Evolutionary conservation across 345 rosid species (phyloP).

Genomic region (Populus pruinosa): DNA sequence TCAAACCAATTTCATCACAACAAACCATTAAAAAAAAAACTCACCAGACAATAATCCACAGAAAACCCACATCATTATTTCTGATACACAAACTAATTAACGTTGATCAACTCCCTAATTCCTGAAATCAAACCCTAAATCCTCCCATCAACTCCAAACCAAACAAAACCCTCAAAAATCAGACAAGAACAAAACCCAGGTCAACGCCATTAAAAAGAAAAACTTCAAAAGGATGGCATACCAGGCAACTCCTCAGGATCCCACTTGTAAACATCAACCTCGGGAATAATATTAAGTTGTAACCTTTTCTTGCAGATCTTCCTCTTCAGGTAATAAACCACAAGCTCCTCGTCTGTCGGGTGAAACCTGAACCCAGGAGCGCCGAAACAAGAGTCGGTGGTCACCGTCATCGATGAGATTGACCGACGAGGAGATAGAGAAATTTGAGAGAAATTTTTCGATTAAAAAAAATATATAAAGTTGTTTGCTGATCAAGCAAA

Average conservation of each 20-base stretch:
- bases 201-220: not conserved
- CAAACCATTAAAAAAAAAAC: not conserved
- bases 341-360: constrained; percentile 91
- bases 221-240: constrained; percentile 9
- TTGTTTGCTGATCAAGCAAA: not conserved
- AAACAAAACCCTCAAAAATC: not conserved
- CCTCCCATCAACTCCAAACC: not conserved
- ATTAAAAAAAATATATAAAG: not conserved
- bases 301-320: constrained; percentile 62
- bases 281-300: constrained; percentile 58
- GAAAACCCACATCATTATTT: not conserved
- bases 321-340: constrained; percentile 69
- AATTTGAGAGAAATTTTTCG: not conserved
- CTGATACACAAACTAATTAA: not conserved
- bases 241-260: constrained; percentile 95
- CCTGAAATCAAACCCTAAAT: not conserved
- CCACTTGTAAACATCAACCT: constrained; percentile 81
- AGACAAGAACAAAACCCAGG: not conserved
- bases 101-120: not conserved
- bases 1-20: not conserved
- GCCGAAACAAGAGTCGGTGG: constrained; percentile 13
- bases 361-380: constrained; percentile 86
- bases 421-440: not conserved
- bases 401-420: constrained; percentile 26
- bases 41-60: not conserved